These are phyloP conservation scores for Chlamydomonas reinhardtii DNA, from an alignment of 163 green algal species.

Conservation along the genomic window DNA sequence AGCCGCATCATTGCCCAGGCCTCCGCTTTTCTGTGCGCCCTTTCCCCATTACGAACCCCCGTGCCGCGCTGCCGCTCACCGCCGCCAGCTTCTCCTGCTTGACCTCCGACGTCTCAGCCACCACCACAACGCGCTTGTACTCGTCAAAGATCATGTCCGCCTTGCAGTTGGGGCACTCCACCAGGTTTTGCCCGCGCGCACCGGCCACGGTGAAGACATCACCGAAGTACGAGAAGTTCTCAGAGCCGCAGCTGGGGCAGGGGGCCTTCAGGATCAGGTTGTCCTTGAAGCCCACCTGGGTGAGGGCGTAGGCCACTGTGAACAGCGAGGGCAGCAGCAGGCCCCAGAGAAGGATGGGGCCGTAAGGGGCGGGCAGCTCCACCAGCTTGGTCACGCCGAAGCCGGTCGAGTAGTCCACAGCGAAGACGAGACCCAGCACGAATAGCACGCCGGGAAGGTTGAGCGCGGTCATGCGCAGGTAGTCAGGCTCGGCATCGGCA, in stretches of 20 bases:
- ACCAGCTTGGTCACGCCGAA: constrained; percentile 91
- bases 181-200: constrained; percentile 73
- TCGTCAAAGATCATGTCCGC: constrained; percentile 81
- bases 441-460: constrained; percentile 94
- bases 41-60: no score
- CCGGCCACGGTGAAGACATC: constrained; percentile 88
- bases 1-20: no score
- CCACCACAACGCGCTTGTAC: constrained; percentile 76
- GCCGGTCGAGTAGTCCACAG: constrained; percentile 90
- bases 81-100: constrained; percentile 64
- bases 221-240: constrained; percentile 93
- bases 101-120: constrained; percentile 69
- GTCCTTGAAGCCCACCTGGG: constrained; percentile 86
- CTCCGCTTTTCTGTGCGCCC: no score
- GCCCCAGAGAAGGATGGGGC: constrained; percentile 88
- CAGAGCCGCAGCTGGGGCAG: constrained; percentile 90
- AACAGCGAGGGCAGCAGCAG: constrained; percentile 90
- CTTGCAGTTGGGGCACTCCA: constrained; percentile 85
- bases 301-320: constrained; percentile 84
- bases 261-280: constrained; percentile 88
- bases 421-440: constrained; percentile 86
- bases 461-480: constrained; percentile 91
- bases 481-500: constrained; percentile 88
- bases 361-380: constrained; percentile 91
- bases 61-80: neutral